These are phyloP conservation scores for Rosa lucieae DNA, from an alignment of 306 rosid species.

Conservation along the genomic window DNA sequence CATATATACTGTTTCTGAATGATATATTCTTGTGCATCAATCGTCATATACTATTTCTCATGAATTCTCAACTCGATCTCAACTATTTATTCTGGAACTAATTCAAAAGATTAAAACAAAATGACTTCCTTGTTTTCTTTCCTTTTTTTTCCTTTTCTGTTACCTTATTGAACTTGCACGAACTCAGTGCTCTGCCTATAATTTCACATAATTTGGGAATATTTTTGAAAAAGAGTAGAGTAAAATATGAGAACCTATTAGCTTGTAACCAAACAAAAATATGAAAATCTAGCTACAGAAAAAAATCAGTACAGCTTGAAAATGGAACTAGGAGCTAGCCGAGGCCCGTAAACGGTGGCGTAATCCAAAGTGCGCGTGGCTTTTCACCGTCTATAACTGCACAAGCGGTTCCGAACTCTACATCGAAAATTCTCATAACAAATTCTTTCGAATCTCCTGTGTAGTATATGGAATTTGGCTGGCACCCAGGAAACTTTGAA, in stretches of 20 bases:
- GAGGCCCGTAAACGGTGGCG: neutral
- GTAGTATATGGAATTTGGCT: neutral
- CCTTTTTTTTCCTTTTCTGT: neutral
- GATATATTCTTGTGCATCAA: no score
- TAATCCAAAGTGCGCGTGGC: neutral
- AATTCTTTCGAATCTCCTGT: neutral
- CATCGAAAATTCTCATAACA: neutral
- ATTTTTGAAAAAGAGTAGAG: neutral
- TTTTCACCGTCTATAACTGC: neutral
- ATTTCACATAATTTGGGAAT: neutral
- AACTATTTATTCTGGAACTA: no score
- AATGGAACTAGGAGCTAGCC: neutral
- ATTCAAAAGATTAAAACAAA: no score
- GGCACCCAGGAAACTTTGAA: neutral
- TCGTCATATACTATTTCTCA: neutral
- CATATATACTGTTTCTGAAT: no score
- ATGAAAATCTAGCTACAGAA: no score
- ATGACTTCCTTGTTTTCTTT: neutral
- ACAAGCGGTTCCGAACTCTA: neutral
- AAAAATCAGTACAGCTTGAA: neutral
- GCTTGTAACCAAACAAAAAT: no score
- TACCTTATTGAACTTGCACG: neutral
- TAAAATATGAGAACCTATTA: neutral
- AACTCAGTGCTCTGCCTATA: neutral
- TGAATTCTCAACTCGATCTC: neutral